Evolutionary conservation across 2,329 filamentous ascomycete species (phyloP), one percentile per base, ranked within the genome.

Genomic region (Ceratocystis variospora): DNA sequence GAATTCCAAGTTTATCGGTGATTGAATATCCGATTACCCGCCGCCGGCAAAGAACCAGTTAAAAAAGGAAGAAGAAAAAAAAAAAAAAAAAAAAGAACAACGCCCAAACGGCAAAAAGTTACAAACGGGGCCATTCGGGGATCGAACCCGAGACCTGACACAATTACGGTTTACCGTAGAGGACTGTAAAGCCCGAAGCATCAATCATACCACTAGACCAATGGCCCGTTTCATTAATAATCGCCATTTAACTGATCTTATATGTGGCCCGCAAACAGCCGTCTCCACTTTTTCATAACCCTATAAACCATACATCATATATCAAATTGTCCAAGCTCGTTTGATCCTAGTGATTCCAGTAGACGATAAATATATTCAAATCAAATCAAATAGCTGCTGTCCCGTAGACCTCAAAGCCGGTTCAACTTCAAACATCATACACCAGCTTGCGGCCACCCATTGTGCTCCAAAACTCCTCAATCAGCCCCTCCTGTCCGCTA

Each of bases 391-490:
- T 28, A 28, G 28, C 4, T 3, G 28, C 28, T 28, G 28, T 28
- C 28, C 28, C 28, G 2, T 28, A 28, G 28, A 28, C 28, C 3
- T 28, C 28, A 3, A 28, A 28, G 28, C 17, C 19, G 17, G 17
- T 17, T 28, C 22, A 31, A 72, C 68, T 61, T 46, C 64, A 69
- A 25, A 59, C 10, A 10, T 66, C 45, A 67, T 83, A 83, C 15
- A 80, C 78, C 76, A 86, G 74, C 71, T 70, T 78, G 1, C 76
- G 75, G 17, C 83, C 80, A 1, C 83, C 84, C 68, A 87, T 77
- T 3, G 85, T 78, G 0, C 71, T 73, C 85, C 85, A 88, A 68
- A 88, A 81, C 77, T 87, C 83, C 71, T 87, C 77, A 2, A 87
- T 78, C 62, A 87, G 76, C 73, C 82, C 81, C 74, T 78, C 80